These are phyloP conservation scores for Dimocarpus longan DNA, from an alignment of 345 rosid species.

Conservation along the genomic window DNA sequence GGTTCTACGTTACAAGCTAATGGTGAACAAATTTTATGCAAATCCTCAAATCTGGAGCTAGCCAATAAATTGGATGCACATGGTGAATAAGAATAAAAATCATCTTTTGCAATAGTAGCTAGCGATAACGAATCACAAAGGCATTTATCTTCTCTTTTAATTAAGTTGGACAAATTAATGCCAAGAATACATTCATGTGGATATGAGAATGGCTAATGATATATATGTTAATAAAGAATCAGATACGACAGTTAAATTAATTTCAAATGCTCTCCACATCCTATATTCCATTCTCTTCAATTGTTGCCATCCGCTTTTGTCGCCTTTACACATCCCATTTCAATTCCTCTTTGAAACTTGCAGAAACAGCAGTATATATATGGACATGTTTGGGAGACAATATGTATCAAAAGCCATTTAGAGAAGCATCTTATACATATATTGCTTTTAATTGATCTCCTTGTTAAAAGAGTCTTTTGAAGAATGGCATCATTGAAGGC, in stretches of 20 bases:
- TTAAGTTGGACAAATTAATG: too few relatives aligned
- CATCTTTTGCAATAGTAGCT: background rate
- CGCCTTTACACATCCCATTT: constrained; percentile 10
- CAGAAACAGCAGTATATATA: constrained; percentile 1
- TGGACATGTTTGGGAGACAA: background rate
- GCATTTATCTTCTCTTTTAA: too few relatives aligned
- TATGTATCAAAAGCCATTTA: background rate
- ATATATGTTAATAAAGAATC: constrained; percentile 3
- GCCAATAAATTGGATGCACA: background rate
- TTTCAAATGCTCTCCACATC: background rate
- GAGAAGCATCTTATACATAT: too few relatives aligned
- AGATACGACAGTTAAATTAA: constrained; percentile 7
- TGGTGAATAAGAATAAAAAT: background rate
- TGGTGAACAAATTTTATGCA: background rate
- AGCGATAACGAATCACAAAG: background rate
- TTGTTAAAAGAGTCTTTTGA: background rate
- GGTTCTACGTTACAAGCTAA: too few relatives aligned
- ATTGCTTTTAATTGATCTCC: background rate
- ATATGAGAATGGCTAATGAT: background rate
- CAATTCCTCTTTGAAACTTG: constrained; percentile 15
- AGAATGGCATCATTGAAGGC: constrained; percentile 44
- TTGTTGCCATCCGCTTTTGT: constrained; percentile 8
- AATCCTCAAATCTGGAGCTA: background rate
- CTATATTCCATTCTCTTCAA: constrained; percentile 18
- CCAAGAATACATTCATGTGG: background rate